Evolutionary conservation across 371 early-diverging fungal genomes (phyloP).

Genomic region (Apophysomyces ossiformis): DNA sequence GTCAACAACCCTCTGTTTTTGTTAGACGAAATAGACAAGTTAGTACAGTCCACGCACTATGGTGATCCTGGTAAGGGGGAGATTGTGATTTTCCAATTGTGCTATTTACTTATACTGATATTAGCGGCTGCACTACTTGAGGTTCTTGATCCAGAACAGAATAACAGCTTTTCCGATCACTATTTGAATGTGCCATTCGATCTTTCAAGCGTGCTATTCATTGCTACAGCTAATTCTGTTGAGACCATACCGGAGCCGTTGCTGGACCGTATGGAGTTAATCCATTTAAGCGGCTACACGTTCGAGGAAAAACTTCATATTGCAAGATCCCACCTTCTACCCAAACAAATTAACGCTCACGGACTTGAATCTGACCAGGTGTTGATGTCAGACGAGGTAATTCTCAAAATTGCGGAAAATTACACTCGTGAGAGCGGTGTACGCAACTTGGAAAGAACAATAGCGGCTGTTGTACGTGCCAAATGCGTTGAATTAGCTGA

Average conservation of each 20-base stretch:
- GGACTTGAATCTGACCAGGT: slow-evolving; percentile 62
- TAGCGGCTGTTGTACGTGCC: slow-evolving; percentile 75
- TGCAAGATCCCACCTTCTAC: slow-evolving; percentile 50
- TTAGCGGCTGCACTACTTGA: slow-evolving; percentile 80
- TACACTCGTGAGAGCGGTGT: slow-evolving; percentile 90
- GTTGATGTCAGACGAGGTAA: slow-evolving; percentile 45
- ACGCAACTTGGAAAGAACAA: slow-evolving; percentile 74
- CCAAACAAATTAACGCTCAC: slow-evolving; percentile 72
- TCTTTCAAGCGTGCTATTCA: slow-evolving; percentile 78
- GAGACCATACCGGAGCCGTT: slow-evolving; percentile 82
- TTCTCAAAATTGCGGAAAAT: slow-evolving; percentile 65
- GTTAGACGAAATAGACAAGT: slow-evolving; percentile 87
- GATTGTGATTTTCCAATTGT: not conserved
- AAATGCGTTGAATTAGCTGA: slow-evolving; percentile 73
- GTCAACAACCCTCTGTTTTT: slow-evolving; percentile 82
- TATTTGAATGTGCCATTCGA: slow-evolving; percentile 85
- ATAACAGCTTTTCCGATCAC: slow-evolving; percentile 77
- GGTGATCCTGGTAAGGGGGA: slow-evolving; percentile 71
- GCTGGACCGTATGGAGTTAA: slow-evolving; percentile 87
- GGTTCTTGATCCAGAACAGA: slow-evolving; percentile 89
- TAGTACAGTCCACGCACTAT: slow-evolving; percentile 61
- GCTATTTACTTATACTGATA: not conserved
- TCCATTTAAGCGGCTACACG: slow-evolving; percentile 85
- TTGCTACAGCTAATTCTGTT: slow-evolving; percentile 85
- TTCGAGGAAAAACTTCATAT: slow-evolving; percentile 77